Evolutionary conservation across 1,284 basidiomycete species (phyloP).

Genomic region (Irpex lacteus): DNA sequence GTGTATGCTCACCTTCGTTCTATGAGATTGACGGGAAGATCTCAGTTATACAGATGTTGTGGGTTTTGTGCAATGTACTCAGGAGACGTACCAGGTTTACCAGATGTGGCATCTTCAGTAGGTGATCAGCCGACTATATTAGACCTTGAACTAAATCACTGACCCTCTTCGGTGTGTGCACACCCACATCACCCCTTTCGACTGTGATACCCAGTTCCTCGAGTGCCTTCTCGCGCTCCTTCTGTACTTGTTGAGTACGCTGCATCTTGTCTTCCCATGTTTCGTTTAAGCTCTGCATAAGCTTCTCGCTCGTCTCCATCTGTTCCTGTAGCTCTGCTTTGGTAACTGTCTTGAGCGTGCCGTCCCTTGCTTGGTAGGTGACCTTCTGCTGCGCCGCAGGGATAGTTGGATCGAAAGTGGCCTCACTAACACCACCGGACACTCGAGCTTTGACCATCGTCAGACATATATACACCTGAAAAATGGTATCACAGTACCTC

Average conservation of each 20-base stretch:
- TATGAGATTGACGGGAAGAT: slow-evolving; percentile 29
- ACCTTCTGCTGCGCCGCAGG: slow-evolving; percentile 96
- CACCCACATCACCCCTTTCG: slow-evolving; percentile 93
- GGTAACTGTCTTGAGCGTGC: slow-evolving; percentile 92
- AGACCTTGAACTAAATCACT: slow-evolving; percentile 9
- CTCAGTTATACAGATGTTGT: slow-evolving; percentile 1
- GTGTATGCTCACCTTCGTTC: slow-evolving; percentile 68
- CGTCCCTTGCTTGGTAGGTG: slow-evolving; percentile 90
- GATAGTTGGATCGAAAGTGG: slow-evolving; percentile 82
- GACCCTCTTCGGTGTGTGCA: slow-evolving; percentile 98
- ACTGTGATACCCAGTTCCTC: slow-evolving; percentile 98
- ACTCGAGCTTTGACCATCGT: slow-evolving; percentile 59
- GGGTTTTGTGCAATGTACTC: not conserved
- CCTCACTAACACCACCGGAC: slow-evolving; percentile 62
- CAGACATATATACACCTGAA: not conserved
- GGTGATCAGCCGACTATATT: not conserved
- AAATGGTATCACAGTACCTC: slow-evolving; percentile 47
- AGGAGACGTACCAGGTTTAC: slow-evolving; percentile 79
- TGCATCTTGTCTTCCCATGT: slow-evolving; percentile 97
- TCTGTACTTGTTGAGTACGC: slow-evolving; percentile 92
- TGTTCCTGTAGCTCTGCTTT: slow-evolving; percentile 98
- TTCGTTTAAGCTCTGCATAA: slow-evolving; percentile 95
- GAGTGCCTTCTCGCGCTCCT: slow-evolving; percentile 93
- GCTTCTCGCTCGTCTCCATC: slow-evolving; percentile 93
- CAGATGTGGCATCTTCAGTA: slow-evolving; percentile 81